Conservation (phyloP, 1,139 yeast genomes). For the Nakaseomyces kungkrabaensis region DNA sequence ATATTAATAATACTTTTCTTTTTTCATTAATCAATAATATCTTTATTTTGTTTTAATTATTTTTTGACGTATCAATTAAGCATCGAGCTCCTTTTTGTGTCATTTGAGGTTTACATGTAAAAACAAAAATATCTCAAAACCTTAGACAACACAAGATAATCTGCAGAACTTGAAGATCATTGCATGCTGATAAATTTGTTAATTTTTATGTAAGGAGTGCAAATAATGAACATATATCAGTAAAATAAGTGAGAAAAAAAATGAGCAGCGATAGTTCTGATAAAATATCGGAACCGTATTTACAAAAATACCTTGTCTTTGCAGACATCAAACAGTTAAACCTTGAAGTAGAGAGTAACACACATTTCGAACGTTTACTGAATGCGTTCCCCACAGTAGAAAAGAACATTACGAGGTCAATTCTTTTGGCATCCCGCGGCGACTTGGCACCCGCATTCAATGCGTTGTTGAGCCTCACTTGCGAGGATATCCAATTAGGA, state of each 20-base stretch:
- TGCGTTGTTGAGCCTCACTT: constrained; percentile 37
- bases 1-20: no score
- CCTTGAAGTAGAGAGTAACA: neutral
- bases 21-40: no score
- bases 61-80: no score
- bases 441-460: constrained; percentile 69
- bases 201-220: no score
- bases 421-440: constrained; percentile 70
- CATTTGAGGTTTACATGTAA: no score
- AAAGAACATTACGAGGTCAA: constrained; percentile 54
- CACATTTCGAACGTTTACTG: constrained; percentile 28
- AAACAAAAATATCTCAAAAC: no score
- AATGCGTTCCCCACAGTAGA: constrained; percentile 73
- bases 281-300: neutral
- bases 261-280: neutral
- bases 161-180: no score
- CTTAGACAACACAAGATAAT: no score
- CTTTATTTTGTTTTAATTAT: no score
- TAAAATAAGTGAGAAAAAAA: neutral
- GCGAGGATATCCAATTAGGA: constrained; percentile 2
- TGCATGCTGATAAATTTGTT: no score
- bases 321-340: constrained; percentile 2
- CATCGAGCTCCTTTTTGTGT: no score
- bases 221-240: no score
- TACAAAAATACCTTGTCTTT: constrained; percentile 1